phyloP scores from a whole-genome alignment of 148 eudicot species.

The Vaccinium macrocarpon region DNA sequence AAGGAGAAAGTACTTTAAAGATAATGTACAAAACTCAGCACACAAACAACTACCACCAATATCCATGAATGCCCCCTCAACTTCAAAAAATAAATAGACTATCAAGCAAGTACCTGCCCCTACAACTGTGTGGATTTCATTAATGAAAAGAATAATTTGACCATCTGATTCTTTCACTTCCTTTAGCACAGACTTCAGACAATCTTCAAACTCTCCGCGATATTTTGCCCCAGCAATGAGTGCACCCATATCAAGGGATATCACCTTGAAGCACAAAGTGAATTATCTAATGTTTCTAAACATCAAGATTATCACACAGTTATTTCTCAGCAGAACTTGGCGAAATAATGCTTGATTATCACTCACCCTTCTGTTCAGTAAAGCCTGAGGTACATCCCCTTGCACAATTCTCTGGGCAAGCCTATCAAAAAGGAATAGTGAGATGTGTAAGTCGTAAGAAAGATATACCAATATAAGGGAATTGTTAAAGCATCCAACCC shows the following conservation, averaged over 20 bases:
- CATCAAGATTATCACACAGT: not conserved
- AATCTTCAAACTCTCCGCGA: constrained; percentile 96
- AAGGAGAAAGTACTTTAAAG: not conserved
- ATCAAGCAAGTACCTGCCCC: constrained; percentile 71
- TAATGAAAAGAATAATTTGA: constrained; percentile 80
- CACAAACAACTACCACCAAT: not conserved
- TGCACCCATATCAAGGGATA: constrained; percentile 95
- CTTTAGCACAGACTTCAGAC: constrained; percentile 84
- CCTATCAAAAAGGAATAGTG: constrained; percentile 35
- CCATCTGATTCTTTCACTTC: constrained; percentile 97
- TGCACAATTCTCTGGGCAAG: constrained; percentile 96
- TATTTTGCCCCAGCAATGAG: constrained; percentile 96
- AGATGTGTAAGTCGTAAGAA: not conserved
- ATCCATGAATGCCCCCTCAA: not conserved
- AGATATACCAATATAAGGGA: not conserved
- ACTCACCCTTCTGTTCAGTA: constrained; percentile 78
- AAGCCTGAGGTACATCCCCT: constrained; percentile 98
- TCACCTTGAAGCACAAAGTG: constrained; percentile 46
- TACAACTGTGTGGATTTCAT: constrained; percentile 95
- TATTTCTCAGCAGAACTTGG: not conserved
- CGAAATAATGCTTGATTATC: not conserved
- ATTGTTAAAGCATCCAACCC: not conserved
- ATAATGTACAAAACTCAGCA: not conserved
- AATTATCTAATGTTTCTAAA: not conserved
- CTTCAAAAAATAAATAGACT: not conserved